These are phyloP conservation scores for Cercospora citrullina DNA, from an alignment of 2,329 filamentous ascomycete species.

Conservation along the genomic window DNA sequence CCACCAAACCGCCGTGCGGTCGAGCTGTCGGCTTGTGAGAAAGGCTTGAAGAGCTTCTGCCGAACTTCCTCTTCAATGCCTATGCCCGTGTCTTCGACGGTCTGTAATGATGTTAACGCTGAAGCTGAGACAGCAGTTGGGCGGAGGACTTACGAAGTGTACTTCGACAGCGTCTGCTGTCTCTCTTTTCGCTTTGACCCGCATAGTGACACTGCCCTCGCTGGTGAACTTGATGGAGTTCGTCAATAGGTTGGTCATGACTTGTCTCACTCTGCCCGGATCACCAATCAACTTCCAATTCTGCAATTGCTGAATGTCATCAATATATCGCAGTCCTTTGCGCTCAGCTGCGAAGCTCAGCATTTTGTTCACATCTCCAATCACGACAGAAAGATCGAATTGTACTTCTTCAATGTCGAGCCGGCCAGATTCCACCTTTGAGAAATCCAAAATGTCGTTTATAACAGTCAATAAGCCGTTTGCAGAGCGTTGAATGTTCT, in stretches of 20 bases:
- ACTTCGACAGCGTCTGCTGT: conserved; percentile 65
- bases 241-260: conserved; percentile 75
- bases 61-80: conserved; percentile 77
- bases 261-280: conserved; percentile 78
- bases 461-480: conserved; percentile 84
- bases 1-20: conserved; percentile 77
- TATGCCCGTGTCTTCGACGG: conserved; percentile 75
- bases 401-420: conserved; percentile 79
- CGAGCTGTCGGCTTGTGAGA: conserved; percentile 78
- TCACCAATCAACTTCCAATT: conserved; percentile 80
- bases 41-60: conserved; percentile 73
- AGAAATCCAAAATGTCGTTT: conserved; percentile 89
- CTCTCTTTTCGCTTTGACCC: conserved; percentile 64
- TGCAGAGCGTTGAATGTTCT: conserved; percentile 76
- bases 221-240: conserved; percentile 76
- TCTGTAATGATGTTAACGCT: conserved; percentile 28
- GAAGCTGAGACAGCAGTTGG: background rate
- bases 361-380: conserved; percentile 83
- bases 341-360: conserved; percentile 79
- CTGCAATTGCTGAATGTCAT: conserved; percentile 63
- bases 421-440: conserved; percentile 74
- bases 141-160: conserved; percentile 52
- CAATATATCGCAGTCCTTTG: conserved; percentile 72
- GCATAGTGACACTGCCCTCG: conserved; percentile 67
- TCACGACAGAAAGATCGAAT: conserved; percentile 71